Conservation (phyloP, 2,329 filamentous ascomycete genomes). For the Lasiodiplodia sp. region DNA sequence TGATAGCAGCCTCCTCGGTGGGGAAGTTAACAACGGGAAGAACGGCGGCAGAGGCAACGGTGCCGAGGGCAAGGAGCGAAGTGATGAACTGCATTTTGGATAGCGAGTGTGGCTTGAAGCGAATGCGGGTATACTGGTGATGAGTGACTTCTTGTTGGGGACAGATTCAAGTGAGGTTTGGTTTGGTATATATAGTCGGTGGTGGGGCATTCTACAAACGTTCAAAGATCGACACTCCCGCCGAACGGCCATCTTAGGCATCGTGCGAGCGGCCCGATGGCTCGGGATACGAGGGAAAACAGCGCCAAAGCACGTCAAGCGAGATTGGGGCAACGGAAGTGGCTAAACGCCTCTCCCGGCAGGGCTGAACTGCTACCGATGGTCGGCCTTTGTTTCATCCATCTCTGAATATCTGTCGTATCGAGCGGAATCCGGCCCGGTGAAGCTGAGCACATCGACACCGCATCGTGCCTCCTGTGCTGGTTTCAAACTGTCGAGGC, state of each 20-base stretch:
- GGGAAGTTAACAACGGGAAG: slow-evolving; percentile 1
- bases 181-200: slow-evolving; percentile 3
- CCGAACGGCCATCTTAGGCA: slow-evolving; percentile 5
- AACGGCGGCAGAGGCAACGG: slow-evolving; percentile 15
- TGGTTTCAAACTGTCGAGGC: background rate
- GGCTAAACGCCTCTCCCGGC: slow-evolving; percentile 20
- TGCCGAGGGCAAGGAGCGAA: slow-evolving; percentile 33
- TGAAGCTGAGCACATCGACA: background rate
- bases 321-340: slow-evolving; percentile 14
- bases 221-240: slow-evolving; percentile 1
- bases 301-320: background rate
- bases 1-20: slow-evolving; percentile 22
- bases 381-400: background rate
- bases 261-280: slow-evolving; percentile 8
- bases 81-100: slow-evolving; percentile 48
- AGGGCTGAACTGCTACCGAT: slow-evolving; percentile 4
- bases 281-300: slow-evolving; percentile 12
- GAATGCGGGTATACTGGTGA: background rate
- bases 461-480: background rate
- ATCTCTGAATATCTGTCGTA: background rate
- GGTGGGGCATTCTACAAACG: slow-evolving; percentile 12
- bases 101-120: slow-evolving; percentile 10
- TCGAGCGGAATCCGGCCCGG: background rate
- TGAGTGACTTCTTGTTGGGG: background rate
- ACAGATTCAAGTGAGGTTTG: background rate